Conservation (phyloP, 352 stramenopile species). For the Phytopythium litorale region DNA sequence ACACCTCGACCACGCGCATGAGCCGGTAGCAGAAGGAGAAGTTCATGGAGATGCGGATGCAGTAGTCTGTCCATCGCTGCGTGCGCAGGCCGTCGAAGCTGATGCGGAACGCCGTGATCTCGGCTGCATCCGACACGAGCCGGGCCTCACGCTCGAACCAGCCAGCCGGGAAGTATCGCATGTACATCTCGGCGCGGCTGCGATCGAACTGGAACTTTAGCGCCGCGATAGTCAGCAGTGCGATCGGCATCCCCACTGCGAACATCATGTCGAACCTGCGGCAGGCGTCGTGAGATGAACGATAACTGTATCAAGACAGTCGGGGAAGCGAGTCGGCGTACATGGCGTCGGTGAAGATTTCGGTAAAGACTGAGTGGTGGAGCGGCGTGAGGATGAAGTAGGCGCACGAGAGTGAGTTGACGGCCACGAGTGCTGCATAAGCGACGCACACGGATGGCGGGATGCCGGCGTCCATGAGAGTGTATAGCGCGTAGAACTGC, state of each 20-base stretch:
- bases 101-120: conserved; percentile 22
- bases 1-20: conserved; percentile 17
- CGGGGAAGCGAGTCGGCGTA: conserved; percentile 3
- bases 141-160: conserved; percentile 26
- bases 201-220: conserved; percentile 24
- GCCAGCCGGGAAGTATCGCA: conserved; percentile 15
- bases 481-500: conserved; percentile 11
- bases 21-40: conserved; percentile 32
- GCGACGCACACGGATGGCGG: conserved; percentile 7
- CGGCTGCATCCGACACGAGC: conserved; percentile 15
- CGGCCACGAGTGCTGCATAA: conserved; percentile 11
- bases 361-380: conserved; percentile 12
- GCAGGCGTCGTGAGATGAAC: no score
- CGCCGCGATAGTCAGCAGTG: conserved; percentile 13
- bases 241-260: conserved; percentile 21
- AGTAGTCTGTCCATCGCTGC: conserved; percentile 13
- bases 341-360: conserved; percentile 22
- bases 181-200: conserved; percentile 12
- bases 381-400: conserved; percentile 10
- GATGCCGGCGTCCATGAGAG: conserved; percentile 12
- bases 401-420: conserved; percentile 18
- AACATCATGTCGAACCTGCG: conserved; percentile 25
- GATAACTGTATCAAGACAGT: not conserved
- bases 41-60: conserved; percentile 25
- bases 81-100: conserved; percentile 29